Percentiles rank a stretch among this genome's conserved stretches.
These are phyloP conservation scores for Saccharomycopsis oosterbeekiorum DNA, from an alignment of 805 yeast genomes.

Conservation along the genomic window DNA sequence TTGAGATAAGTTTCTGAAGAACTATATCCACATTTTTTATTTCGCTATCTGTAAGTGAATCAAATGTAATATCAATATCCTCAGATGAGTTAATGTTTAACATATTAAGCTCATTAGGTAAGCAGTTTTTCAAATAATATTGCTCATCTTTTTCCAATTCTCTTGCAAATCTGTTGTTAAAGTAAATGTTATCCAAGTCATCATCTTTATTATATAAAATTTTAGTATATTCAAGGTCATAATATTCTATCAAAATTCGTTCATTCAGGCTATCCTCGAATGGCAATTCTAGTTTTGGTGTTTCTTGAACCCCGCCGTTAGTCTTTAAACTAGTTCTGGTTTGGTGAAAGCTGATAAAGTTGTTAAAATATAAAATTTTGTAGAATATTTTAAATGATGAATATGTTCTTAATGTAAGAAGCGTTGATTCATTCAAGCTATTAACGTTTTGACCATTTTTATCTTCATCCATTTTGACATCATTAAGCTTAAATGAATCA, in stretches of 20 bases:
- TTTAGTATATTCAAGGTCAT: background rate
- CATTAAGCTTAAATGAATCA: slow-evolving; percentile 4
- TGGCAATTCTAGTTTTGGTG: background rate
- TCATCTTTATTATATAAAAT: background rate
- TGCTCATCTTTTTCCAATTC: slow-evolving; percentile 15
- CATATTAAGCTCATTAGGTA: slow-evolving; percentile 5
- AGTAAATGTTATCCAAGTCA: slow-evolving; percentile 5
- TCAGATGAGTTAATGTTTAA: slow-evolving; percentile 13
- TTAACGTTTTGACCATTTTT: slow-evolving; percentile 13
- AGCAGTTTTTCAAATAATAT: slow-evolving; percentile 9
- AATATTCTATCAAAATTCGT: background rate
- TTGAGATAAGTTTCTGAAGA: slow-evolving; percentile 10
- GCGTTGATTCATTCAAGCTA: slow-evolving; percentile 7
- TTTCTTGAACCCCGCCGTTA: background rate
- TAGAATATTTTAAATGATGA: slow-evolving; percentile 17
- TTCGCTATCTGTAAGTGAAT: slow-evolving; percentile 12
- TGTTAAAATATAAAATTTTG: slow-evolving; percentile 18
- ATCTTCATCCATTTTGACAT: slow-evolving; percentile 14
- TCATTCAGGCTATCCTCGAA: slow-evolving; percentile 1
- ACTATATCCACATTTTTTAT: slow-evolving; percentile 9
- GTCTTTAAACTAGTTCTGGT: background rate
- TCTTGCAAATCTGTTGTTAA: background rate
- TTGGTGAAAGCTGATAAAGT: slow-evolving; percentile 6
- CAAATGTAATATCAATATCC: slow-evolving; percentile 12
- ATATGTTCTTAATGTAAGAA: slow-evolving; percentile 10